These are phyloP conservation scores for Cladosporium sp. DNA, from an alignment of 2,329 filamentous ascomycete species.

Conservation along the genomic window DNA sequence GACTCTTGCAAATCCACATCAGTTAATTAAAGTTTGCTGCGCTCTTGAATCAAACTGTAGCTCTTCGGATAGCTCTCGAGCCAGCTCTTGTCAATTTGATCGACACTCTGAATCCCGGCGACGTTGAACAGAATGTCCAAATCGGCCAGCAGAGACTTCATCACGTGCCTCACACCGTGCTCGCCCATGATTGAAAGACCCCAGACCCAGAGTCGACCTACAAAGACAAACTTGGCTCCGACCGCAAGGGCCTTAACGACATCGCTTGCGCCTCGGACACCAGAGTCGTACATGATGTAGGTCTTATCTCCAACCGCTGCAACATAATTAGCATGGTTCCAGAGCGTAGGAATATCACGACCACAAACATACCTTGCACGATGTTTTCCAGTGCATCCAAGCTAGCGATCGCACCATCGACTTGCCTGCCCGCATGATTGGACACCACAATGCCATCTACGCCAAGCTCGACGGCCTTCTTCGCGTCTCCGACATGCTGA, in stretches of 20 bases:
- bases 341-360: background rate
- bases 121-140: slow-evolving; percentile 61
- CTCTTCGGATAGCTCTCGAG: slow-evolving; percentile 26
- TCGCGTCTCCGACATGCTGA: slow-evolving; percentile 63
- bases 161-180: slow-evolving; percentile 57
- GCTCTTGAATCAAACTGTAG: slow-evolving; percentile 23
- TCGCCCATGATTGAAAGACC: slow-evolving; percentile 58
- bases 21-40: slow-evolving; percentile 19
- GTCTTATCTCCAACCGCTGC: slow-evolving; percentile 46
- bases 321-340: background rate
- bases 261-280: slow-evolving; percentile 54
- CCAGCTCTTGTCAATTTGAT: slow-evolving; percentile 45
- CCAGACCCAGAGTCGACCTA: slow-evolving; percentile 60
- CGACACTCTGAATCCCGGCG: slow-evolving; percentile 44
- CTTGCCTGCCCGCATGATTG: slow-evolving; percentile 67
- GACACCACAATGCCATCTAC: slow-evolving; percentile 65
- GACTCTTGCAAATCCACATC: too few relatives aligned
- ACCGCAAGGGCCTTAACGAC: slow-evolving; percentile 59
- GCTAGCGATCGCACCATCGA: slow-evolving; percentile 57
- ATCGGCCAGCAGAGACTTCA: slow-evolving; percentile 59
- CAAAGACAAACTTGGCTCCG: slow-evolving; percentile 59
- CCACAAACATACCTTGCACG: slow-evolving; percentile 38
- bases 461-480: slow-evolving; percentile 55
- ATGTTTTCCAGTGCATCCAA: slow-evolving; percentile 60
- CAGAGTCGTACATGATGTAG: slow-evolving; percentile 58